Base-by-base conservation (phyloP, 192 early-diverging fungal genomes). In the Backusella mclennaniae region DNA sequence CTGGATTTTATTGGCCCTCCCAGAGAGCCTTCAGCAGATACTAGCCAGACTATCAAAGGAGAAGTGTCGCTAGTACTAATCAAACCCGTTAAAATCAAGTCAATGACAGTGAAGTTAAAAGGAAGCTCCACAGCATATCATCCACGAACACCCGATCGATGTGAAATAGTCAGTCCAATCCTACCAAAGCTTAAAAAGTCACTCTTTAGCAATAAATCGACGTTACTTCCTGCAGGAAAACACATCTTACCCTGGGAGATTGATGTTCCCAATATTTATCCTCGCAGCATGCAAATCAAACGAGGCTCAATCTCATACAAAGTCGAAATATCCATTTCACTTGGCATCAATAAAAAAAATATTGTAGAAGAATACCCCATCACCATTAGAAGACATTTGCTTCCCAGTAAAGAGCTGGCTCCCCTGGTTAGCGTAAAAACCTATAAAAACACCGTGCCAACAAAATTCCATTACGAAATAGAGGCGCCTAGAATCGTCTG, bases 381-480 rank as follows among this genome's bases (percentile, higher is more conserved):
- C 23, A 71, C 53, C 9, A 44, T 81, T 38, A 68, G 71, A 21
- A 42, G 76, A 35, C 76, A 77, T 35, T 41, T 74, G 12, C 29
- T 77, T 15, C 72, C 76, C 11, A 74, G 49, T 14, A 29, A 56
- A 17, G 71, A 77, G 35, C 23, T 71, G 12, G 39, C 63, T 7
- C 67, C 76, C 23, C 23, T 66, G 9, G 66, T 77, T 8, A 72
- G 69, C 63, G 44, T 72, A 15, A 67, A 70, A 4, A 19, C 66
- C 15, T 77, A 71, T 46, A 56, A 81, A 52, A 44, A 67, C 39
- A 81, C 80, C 5, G 38, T 80, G 3, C 75, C 76, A 17, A 72
- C 75, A 6, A 81, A 77, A 74, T 81, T 81, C 29, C 80, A 77
- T 39, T 81, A 81, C 35, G 73, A 77, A n/a, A 77, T 81, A 12